Conservation (phyloP, 1,139 yeast genomes). For the Magnusiomyces starmeri region DNA sequence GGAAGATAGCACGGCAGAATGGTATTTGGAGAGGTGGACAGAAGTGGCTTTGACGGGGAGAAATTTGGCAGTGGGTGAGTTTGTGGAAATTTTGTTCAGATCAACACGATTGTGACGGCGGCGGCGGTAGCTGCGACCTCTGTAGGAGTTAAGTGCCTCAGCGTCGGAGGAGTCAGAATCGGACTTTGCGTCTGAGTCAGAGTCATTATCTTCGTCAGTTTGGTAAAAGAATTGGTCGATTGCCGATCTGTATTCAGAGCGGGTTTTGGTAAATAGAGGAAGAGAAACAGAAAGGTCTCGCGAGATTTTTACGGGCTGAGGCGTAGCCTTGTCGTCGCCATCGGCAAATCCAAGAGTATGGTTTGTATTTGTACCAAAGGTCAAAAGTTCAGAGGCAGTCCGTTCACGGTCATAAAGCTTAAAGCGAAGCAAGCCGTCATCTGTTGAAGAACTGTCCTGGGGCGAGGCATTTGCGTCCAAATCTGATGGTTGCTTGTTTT, state of each 20-base stretch:
- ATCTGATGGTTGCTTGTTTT: too few species aligned
- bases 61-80: slow-evolving; percentile 17
- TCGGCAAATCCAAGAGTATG: slow-evolving; percentile 66
- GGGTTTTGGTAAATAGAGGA: not conserved
- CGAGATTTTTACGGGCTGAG: slow-evolving; percentile 31
- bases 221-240: slow-evolving; percentile 5
- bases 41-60: slow-evolving; percentile 36
- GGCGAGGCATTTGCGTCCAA: too few species aligned
- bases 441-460: too few species aligned
- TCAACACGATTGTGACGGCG: not conserved
- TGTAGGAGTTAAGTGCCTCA: not conserved
- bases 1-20: slow-evolving; percentile 52
- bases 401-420: slow-evolving; percentile 27
- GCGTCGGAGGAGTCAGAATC: not conserved
- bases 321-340: slow-evolving; percentile 46
- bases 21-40: slow-evolving; percentile 55
- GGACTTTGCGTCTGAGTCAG: not conserved
- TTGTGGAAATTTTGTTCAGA: not conserved
- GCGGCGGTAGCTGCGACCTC: not conserved
- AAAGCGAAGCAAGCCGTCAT: too few species aligned
- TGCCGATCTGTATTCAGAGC: not conserved
- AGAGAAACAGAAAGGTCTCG: slow-evolving; percentile 12
- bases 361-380: slow-evolving; percentile 61
- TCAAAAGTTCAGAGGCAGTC: slow-evolving; percentile 39
- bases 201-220: slow-evolving; percentile 7